Conservation (phyloP, 257 asterid species). For the Fraxinus americana region DNA sequence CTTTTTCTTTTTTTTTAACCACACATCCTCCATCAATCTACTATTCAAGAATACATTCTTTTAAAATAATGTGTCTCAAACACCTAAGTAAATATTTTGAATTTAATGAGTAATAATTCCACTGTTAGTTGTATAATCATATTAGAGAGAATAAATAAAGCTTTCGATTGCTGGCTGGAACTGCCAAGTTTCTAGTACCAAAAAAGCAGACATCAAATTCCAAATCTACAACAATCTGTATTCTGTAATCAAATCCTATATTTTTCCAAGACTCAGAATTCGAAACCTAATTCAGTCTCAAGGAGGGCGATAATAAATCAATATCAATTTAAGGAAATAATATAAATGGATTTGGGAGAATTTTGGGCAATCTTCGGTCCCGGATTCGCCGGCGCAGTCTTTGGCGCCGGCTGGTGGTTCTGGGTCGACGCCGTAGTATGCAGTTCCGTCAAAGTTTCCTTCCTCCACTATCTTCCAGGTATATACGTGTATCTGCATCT, state of each 20-base stretch:
- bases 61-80: no score
- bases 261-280: background rate
- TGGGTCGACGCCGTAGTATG: constrained; percentile 99
- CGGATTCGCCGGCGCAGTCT: background rate
- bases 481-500: constrained; percentile 12
- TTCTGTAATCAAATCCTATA: background rate
- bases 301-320: background rate
- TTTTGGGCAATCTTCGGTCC: background rate
- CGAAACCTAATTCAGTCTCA: background rate
- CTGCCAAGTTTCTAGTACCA: no score
- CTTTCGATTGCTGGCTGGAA: no score
- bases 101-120: no score
- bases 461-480: constrained; percentile 92
- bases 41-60: no score
- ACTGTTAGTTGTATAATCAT: no score
- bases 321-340: background rate
- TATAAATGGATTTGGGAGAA: background rate
- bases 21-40: no score
- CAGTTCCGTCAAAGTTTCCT: constrained; percentile 75
- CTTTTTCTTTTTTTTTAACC: no score
- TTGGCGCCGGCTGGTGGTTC: constrained; percentile 59
- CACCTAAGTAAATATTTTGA: no score
- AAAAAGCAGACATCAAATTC: no score
- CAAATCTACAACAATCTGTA: no score
- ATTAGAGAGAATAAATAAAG: no score